Conservation (phyloP, 2,329 filamentous ascomycete genomes). For the Microdochium paspali region DNA sequence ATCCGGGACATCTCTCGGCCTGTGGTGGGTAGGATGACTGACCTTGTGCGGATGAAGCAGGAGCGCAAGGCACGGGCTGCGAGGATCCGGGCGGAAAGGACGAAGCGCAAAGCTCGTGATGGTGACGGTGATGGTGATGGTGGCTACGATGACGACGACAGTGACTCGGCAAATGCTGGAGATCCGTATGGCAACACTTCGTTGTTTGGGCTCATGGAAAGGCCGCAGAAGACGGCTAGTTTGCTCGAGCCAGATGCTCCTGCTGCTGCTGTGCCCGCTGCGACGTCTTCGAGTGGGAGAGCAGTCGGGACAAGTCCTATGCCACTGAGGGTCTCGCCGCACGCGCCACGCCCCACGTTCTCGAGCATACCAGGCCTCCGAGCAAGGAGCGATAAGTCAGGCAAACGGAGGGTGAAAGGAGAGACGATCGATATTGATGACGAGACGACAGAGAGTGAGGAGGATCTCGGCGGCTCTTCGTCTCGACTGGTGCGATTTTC, state of each 20-base stretch:
- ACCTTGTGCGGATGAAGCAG: constrained; percentile 22
- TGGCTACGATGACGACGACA: constrained; percentile 6
- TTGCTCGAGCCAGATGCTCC: constrained; percentile 10
- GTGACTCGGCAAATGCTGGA: constrained; percentile 9
- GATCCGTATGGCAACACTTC: constrained; percentile 21
- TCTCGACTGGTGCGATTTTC: neutral
- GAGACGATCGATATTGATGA: constrained; percentile 13
- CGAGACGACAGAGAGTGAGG: constrained; percentile 11
- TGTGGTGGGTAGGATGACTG: constrained; percentile 30
- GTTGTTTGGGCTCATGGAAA: constrained; percentile 33
- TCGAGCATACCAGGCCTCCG: constrained; percentile 2
- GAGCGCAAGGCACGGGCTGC: constrained; percentile 23
- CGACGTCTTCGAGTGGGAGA: constrained; percentile 14
- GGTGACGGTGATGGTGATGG: constrained; percentile 11
- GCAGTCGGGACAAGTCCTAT: neutral
- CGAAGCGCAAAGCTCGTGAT: constrained; percentile 15
- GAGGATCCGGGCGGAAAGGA: constrained; percentile 19
- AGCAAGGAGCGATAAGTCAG: neutral
- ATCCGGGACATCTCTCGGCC: constrained; percentile 43
- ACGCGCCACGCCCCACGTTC: neutral
- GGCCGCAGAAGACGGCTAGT: constrained; percentile 20
- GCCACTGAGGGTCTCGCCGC: neutral
- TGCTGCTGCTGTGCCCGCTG: constrained; percentile 8
- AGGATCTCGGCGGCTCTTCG: constrained; percentile 9
- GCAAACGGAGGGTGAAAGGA: constrained; percentile 4